Evolutionary conservation across 1,284 basidiomycete genomes (phyloP), one percentile per base, ranked within the genome.

Genomic region (Cryptococcus floricola): DNA sequence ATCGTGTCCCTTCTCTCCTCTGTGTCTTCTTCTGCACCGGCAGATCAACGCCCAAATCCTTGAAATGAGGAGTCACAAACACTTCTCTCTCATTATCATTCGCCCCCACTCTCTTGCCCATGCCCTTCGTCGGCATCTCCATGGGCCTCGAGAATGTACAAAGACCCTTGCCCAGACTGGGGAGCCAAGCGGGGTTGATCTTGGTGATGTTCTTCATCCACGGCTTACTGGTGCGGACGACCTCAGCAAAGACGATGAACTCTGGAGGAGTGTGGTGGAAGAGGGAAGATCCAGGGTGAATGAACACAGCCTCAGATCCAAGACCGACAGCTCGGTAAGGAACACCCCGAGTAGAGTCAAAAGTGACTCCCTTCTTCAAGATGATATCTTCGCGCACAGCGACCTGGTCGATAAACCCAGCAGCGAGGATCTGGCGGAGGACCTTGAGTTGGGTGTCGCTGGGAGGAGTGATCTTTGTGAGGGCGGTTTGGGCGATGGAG

Each of bases 351-450:
- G 87, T 84, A 16, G 86, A 89, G 7, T 86, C 81, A 74, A 84
- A 88, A 64, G 90, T 86, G 38, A 81, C 1, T 9, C 61, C 60
- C 51, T 63, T 60, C 59, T 83, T 83, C 44, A 85, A 81, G 10
- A 87, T 81, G 46, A 91, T 74, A 69, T 98, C 94, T 66, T 91
- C 92, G 18, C 96, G 86, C 23, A 95, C 84, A 14, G 96, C 96
- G 3, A 98, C 85, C 73, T 97, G 93, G 76, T 99, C 95, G 65
- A 98, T 90, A 77, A 96, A 98, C 6, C 87, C 91, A 2, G 94
- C 87, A 0, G 89, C 82, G 47, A 98, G 75, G 18, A 98, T 81
- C 72, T 98, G 96, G 38, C 90, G 85, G 14, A 99, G 80, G 25
- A 93, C 85, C 73, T 96, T 98, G 62, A 96, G 80, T 87, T 97